These are phyloP conservation scores for Paramecium octaurelia DNA, from an alignment of 73 alveolate genomes.

Conservation along the genomic window DNA sequence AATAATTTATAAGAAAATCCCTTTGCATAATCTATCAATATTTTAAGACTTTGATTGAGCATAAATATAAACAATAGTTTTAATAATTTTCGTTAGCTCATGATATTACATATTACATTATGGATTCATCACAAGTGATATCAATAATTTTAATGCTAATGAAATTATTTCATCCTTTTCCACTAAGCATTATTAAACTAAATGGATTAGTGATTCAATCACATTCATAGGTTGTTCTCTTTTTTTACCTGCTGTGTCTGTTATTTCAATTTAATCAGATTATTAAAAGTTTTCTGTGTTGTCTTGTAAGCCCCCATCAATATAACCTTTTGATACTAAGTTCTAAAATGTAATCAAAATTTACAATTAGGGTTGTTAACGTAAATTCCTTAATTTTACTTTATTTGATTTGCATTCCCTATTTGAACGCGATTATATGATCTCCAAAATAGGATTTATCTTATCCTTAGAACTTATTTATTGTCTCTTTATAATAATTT, in stretches of 20 bases:
- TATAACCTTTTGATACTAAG: neutral
- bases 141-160: neutral
- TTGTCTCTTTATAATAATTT: neutral
- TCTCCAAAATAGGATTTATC: neutral
- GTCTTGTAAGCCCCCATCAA: neutral
- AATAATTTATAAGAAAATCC: neutral
- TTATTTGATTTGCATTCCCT: neutral
- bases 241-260: neutral
- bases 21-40: neutral
- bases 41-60: neutral
- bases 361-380: neutral
- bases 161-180: slow-evolving; percentile 6
- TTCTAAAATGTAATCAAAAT: neutral
- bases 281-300: neutral
- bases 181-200: neutral
- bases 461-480: neutral
- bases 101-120: neutral
- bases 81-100: neutral
- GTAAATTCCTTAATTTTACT: neutral
- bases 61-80: neutral
- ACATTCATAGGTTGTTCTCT: neutral
- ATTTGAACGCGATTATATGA: neutral
- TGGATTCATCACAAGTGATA: slow-evolving; percentile 1
- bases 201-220: neutral
- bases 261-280: neutral